Conservation (phyloP, 768 basidiomycete genomes). For the Gyrodon lividus region DNA sequence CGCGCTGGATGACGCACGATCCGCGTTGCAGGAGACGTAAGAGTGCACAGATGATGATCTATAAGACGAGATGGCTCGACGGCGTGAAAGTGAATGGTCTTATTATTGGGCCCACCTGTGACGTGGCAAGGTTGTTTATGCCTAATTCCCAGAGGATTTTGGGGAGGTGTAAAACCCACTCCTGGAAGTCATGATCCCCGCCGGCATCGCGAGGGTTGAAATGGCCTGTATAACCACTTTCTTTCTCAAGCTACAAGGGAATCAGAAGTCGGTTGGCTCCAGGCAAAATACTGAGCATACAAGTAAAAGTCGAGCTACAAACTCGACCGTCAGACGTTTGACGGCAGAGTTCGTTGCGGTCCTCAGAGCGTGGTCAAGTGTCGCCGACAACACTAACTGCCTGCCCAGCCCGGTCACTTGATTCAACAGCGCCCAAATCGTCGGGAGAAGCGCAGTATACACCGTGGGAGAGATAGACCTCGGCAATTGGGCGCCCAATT, state of each 20-base stretch:
- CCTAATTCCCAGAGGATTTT: slow-evolving; percentile 86
- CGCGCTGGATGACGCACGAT: slow-evolving; percentile 40
- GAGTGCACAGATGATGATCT: slow-evolving; percentile 63
- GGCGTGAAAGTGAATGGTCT: background rate
- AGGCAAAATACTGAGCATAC: slow-evolving; percentile 39
- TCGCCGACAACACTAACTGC: slow-evolving; percentile 45
- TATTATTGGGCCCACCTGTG: slow-evolving; percentile 50
- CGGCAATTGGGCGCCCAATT: slow-evolving; percentile 42
- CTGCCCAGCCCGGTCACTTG: slow-evolving; percentile 30
- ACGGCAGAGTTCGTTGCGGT: slow-evolving; percentile 57
- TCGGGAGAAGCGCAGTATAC: slow-evolving; percentile 72
- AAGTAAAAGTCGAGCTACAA: slow-evolving; percentile 67
- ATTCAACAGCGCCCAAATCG: slow-evolving; percentile 74
- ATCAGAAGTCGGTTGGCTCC: slow-evolving; percentile 2
- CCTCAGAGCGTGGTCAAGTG: slow-evolving; percentile 64
- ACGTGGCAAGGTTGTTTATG: slow-evolving; percentile 48
- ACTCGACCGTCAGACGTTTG: slow-evolving; percentile 71
- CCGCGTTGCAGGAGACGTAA: slow-evolving; percentile 59
- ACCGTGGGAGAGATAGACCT: slow-evolving; percentile 51
- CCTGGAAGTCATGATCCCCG: slow-evolving; percentile 38
- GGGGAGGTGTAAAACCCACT: slow-evolving; percentile 78
- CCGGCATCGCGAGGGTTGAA: slow-evolving; percentile 38
- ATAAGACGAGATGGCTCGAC: slow-evolving; percentile 7
- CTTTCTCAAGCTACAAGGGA: slow-evolving; percentile 54
- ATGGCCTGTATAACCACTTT: slow-evolving; percentile 49